phyloP scores from a whole-genome alignment of 2,329 filamentous ascomycete species.

The Diaporthe longicolla region DNA sequence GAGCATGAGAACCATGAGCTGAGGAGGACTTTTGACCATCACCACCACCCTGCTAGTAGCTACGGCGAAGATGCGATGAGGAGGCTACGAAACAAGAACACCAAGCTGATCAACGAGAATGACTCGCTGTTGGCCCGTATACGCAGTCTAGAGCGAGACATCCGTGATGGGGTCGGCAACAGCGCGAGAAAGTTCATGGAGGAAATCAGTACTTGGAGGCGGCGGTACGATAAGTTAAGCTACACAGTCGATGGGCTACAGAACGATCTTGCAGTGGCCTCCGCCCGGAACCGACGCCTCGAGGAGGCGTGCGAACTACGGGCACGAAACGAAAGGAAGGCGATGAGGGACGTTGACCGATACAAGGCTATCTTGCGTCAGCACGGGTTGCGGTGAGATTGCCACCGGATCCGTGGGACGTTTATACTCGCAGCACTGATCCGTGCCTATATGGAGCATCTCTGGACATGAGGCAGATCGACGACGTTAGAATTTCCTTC shows the following conservation, averaged over 20 bases:
- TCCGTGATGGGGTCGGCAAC: slow-evolving; percentile 48
- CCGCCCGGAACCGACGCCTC: slow-evolving; percentile 48
- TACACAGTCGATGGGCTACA: slow-evolving; percentile 44
- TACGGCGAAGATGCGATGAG: slow-evolving; percentile 51
- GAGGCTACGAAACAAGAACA: slow-evolving; percentile 52
- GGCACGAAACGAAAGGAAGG: slow-evolving; percentile 33
- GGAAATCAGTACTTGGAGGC: slow-evolving; percentile 48
- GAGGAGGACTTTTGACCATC: slow-evolving; percentile 54
- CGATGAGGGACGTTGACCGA: slow-evolving; percentile 39
- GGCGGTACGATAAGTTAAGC: slow-evolving; percentile 43
- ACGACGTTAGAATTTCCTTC: background rate
- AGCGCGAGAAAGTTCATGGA: slow-evolving; percentile 42
- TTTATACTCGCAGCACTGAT: background rate
- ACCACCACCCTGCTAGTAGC: slow-evolving; percentile 44
- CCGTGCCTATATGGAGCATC: background rate
- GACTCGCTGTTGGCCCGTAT: slow-evolving; percentile 52
- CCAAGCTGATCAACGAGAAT: slow-evolving; percentile 56
- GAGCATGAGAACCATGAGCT: slow-evolving; percentile 57
- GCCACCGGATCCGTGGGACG: background rate
- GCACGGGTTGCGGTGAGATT: slow-evolving; percentile 43
- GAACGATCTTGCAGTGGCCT: slow-evolving; percentile 47
- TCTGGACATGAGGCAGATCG: slow-evolving; percentile 11
- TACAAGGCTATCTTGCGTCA: slow-evolving; percentile 47
- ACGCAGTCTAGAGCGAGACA: slow-evolving; percentile 53
- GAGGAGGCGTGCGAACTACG: slow-evolving; percentile 39